phyloP scores from a whole-genome alignment of 2,329 filamentous ascomycete species.

The Colletotrichum acutatum region DNA sequence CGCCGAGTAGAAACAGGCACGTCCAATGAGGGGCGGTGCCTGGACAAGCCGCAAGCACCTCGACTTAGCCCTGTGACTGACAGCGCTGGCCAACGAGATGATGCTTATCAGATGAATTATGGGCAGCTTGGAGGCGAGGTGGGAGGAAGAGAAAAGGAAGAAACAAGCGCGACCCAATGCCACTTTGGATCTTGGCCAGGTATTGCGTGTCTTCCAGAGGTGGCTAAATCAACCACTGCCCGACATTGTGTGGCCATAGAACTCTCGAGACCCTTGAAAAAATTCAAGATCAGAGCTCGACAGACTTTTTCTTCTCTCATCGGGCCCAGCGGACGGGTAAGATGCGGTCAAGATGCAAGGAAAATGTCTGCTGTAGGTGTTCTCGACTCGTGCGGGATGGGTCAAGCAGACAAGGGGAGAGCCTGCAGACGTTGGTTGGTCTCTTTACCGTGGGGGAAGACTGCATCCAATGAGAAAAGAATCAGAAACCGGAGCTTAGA shows the following conservation, averaged over 20 bases:
- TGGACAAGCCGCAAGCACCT: conserved; percentile 19
- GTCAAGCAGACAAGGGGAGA: conserved; percentile 5
- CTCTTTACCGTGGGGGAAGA: not conserved
- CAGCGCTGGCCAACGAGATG: conserved; percentile 2
- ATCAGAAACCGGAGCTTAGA: not conserved
- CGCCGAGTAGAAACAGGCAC: not conserved
- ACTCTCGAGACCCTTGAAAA: not conserved
- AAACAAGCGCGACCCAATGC: not conserved
- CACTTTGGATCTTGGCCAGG: not conserved
- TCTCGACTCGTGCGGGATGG: conserved; percentile 14
- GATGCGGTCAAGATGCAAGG: conserved; percentile 7
- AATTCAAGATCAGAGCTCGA: not conserved
- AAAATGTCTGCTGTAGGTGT: conserved; percentile 19
- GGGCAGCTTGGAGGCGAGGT: not conserved
- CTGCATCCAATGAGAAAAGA: conserved; percentile 6
- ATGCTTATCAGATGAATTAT: conserved; percentile 8
- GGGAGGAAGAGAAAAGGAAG: not conserved
- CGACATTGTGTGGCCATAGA: not conserved
- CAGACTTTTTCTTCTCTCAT: not conserved
- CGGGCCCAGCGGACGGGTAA: not conserved
- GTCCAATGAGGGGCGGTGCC: conserved; percentile 21
- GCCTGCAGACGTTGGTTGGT: conserved; percentile 3
- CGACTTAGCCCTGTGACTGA: conserved; percentile 6
- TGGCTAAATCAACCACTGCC: not conserved
- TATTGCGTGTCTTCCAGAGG: not conserved